Conservation (phyloP, 1,284 basidiomycete genomes). For the Cryptococcus sp. region DNA sequence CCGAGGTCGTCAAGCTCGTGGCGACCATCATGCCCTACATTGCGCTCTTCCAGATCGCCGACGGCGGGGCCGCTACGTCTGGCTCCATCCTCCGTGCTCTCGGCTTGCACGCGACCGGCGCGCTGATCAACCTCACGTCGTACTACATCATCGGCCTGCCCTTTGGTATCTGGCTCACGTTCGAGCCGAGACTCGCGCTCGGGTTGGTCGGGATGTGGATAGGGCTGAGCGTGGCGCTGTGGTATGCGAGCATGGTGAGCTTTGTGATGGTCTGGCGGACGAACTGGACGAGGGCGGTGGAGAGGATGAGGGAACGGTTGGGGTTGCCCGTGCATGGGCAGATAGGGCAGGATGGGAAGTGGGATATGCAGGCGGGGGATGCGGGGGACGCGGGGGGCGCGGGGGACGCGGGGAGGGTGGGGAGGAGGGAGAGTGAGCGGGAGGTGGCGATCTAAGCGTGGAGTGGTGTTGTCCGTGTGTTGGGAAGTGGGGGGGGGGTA, state of each 20-base stretch:
- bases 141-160: slow-evolving; percentile 55
- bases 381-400: slow-evolving; percentile 6
- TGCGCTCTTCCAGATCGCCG: slow-evolving; percentile 68
- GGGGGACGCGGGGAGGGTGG: neutral
- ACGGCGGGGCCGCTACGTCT: slow-evolving; percentile 66
- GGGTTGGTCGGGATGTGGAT: slow-evolving; percentile 53
- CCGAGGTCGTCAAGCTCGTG: slow-evolving; percentile 60
- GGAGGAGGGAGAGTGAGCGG: neutral
- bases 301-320: slow-evolving; percentile 46
- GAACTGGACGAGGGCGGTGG: slow-evolving; percentile 50
- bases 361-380: slow-evolving; percentile 11
- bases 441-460: slow-evolving; percentile 2
- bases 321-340: slow-evolving; percentile 35
- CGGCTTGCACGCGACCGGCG: slow-evolving; percentile 59
- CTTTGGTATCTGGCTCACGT: slow-evolving; percentile 52
- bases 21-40: slow-evolving; percentile 65
- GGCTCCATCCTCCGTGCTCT: slow-evolving; percentile 72
- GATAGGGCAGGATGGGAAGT: slow-evolving; percentile 38
- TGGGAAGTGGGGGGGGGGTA: too few relatives aligned
- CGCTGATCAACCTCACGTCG: slow-evolving; percentile 52
- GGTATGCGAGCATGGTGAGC: slow-evolving; percentile 45
- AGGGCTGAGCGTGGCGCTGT: slow-evolving; percentile 51
- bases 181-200: slow-evolving; percentile 37
- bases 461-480: neutral
- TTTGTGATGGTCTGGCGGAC: slow-evolving; percentile 49